Conservation (phyloP, 257 asterid species). For the Jaltomata sinuosa region DNA sequence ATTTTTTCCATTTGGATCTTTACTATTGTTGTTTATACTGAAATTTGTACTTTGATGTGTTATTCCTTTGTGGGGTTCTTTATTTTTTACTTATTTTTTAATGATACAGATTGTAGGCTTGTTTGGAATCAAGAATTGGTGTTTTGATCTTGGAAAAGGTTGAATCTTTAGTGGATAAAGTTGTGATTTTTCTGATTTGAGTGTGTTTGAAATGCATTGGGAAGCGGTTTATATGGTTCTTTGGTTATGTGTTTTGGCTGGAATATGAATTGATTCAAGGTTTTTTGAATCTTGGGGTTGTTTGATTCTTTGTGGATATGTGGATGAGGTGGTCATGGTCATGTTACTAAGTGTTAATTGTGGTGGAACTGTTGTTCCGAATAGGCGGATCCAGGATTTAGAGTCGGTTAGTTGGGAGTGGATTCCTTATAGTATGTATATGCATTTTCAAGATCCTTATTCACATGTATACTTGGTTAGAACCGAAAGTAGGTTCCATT, state of each 20-base stretch:
- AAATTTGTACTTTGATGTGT: neutral
- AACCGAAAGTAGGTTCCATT: neutral
- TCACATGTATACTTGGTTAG: neutral
- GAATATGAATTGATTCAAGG: neutral
- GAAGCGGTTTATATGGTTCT: neutral
- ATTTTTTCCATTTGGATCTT: neutral
- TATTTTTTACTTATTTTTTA: neutral
- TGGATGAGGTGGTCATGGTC: slow-evolving; percentile 11
- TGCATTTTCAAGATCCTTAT: neutral
- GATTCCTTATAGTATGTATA: neutral
- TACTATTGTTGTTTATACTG: too few species aligned
- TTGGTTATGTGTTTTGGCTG: neutral
- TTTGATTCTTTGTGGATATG: neutral
- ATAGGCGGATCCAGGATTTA: neutral
- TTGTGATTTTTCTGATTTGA: neutral
- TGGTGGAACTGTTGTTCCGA: neutral
- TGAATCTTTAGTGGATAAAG: slow-evolving; percentile 8
- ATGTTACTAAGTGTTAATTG: slow-evolving; percentile 4
- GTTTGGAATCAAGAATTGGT: neutral
- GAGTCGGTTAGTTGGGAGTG: neutral
- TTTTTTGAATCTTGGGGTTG: neutral
- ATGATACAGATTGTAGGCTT: neutral
- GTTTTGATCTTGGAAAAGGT: neutral
- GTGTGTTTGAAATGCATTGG: neutral
- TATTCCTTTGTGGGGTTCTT: neutral